These are phyloP conservation scores for Coniferiporia sulphurascens DNA, from an alignment of 1,284 basidiomycete species.

Conservation along the genomic window DNA sequence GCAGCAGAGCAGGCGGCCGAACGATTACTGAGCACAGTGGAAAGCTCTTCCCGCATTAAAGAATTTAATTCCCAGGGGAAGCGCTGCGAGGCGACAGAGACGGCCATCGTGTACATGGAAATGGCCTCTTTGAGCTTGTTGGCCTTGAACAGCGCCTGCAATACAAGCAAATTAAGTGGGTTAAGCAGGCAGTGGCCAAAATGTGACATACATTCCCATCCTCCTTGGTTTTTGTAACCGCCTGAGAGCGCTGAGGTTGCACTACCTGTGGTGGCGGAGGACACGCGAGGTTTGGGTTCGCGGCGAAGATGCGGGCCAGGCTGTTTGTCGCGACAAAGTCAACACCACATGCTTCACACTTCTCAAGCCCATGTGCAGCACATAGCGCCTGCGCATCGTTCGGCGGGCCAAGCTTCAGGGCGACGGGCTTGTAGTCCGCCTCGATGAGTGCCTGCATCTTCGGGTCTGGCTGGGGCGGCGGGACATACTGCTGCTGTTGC, in stretches of 20 bases:
- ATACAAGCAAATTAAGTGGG: neutral
- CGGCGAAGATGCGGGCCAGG: conserved; percentile 63
- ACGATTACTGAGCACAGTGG: conserved; percentile 86
- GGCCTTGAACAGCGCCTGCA: conserved; percentile 70
- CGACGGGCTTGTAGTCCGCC: conserved; percentile 58
- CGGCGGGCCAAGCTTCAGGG: conserved; percentile 49
- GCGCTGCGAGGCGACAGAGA: conserved; percentile 76
- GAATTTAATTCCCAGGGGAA: conserved; percentile 87
- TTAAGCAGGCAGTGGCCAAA: conserved; percentile 1
- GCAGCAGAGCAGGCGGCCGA: conserved; percentile 80
- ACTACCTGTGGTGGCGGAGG: conserved; percentile 80
- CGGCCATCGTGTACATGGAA: conserved; percentile 79
- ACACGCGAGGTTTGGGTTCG: conserved; percentile 69
- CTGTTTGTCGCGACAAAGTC: conserved; percentile 72
- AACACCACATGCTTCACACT: conserved; percentile 64
- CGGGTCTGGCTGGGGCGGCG: conserved; percentile 56
- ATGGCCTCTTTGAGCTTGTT: conserved; percentile 75
- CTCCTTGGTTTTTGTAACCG: conserved; percentile 77
- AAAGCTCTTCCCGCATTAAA: conserved; percentile 85
- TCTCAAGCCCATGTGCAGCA: conserved; percentile 56
- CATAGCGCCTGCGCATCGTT: conserved; percentile 55
- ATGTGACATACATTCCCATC: conserved; percentile 73
- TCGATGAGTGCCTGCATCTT: conserved; percentile 70
- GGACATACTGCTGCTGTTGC: conserved; percentile 33
- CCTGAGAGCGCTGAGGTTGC: conserved; percentile 67